Evolutionary conservation across 1,284 basidiomycete genomes (phyloP), one percentile per base, ranked within the genome.

Genomic region (Gymnopus androsaceus): DNA sequence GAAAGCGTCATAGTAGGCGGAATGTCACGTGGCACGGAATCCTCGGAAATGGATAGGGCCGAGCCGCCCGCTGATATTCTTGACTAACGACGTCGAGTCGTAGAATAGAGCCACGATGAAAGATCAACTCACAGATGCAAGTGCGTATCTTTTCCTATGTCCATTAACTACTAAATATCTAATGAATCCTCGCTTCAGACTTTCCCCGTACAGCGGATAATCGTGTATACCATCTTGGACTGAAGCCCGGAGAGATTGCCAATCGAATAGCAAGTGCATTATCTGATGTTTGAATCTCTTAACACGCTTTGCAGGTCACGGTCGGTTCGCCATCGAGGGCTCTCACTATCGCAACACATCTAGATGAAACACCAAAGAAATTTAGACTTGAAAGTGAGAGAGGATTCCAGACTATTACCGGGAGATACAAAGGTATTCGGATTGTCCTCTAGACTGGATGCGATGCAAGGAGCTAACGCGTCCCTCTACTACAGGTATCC

Each of bases 351-450:
- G 84, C 86, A 21, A 67, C 71, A 23, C 75, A 76, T 61, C 75
- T 94, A 44, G 90, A 94, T 71, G 67, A 71, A 17, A 62, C 66
- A 23, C 84, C 84, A 1, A 71, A 75, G 51, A 78, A 80, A 0
- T 92, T 92, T 68, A 76, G 78, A 59, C 71, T 90, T 47, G 75
- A 75, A 41, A 90, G 88, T 17, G 89, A 92, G 62, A 79, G 91
- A 50, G 90, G 90, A 7, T 94, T 92, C 70, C 72, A 88, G 56
- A 93, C 89, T 3, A 82, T 92, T 60, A 93, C 91, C 3, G 92
- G 92, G 11, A 78, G 84, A 36, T 93, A 86, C 74, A 78, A 81
- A 44, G 82, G 81, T 44, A 70, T 19, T n/a, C n/a, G n/a, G n/a
- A n/a, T n/a, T n/a, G n/a, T n/a, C n/a, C n/a, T n/a, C n/a, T n/a